Evolutionary conservation across 257 asterid genomes (phyloP), one percentile per base, ranked within the genome.

Genomic region (Przewalskia tangutica): DNA sequence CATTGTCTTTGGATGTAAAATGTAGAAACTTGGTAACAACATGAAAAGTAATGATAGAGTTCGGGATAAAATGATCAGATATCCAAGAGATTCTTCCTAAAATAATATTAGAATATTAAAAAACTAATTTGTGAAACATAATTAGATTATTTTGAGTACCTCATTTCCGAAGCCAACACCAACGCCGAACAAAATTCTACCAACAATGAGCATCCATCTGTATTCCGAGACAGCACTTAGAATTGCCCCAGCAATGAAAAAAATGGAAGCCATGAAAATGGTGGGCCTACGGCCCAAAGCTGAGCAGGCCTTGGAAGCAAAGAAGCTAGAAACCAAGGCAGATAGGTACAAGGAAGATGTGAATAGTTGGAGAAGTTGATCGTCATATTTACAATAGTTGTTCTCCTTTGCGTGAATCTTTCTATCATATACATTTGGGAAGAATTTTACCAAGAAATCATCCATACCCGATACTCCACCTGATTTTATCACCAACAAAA

Each of bases 121-220:
- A 59, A 44, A 18, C 4, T 12, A 66, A 5, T 23, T 23, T 23
- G 27, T 23, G 27, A 23, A 23, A 23, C 32, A 27, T 27, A 27
- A 27, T 27, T 27, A 27, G 32, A 2, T 27, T 27, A 27, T 27
- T 27, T 27, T 27, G 32, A 27, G 32, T 27, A 92, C 98, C 95
- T 94, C 98, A 42, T 94, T 94, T 55, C 97, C 97, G 0, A 91
- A 94, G 8, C 97, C 98, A 11, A 93, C 98, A 32, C 98, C 98
- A 14, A 93, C 4, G 0, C 98, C 97, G 3, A 94, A 94, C 5
- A 90, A 85, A 53, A 93, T 84, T 77, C 98, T 83, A 0, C 98
- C 98, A 4, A 89, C 3, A 77, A 94, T 94, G 54, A 94, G 89
- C 82, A 91, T 46, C 88, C 84, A 51, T 6, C 73, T 66, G 8